Percentiles rank a stretch among this genome's conserved stretches.
These are phyloP conservation scores for Penicillium thymicola DNA, from an alignment of 2,329 filamentous ascomycete genomes.

Conservation along the genomic window DNA sequence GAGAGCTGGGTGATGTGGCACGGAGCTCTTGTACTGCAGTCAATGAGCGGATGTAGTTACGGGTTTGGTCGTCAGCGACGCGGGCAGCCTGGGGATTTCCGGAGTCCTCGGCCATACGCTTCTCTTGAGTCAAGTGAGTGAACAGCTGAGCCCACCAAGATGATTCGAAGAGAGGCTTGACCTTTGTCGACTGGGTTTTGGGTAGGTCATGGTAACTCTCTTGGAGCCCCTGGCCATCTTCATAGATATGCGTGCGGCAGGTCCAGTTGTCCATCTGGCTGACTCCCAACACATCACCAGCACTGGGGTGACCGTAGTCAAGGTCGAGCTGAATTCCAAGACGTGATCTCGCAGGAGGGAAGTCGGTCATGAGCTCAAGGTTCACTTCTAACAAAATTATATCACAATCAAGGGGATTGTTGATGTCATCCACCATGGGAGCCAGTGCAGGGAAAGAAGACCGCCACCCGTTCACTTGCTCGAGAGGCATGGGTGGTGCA, in stretches of 20 bases:
- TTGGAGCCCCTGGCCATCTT: constrained; percentile 32
- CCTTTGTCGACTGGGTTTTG: constrained; percentile 37
- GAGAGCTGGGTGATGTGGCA: constrained; percentile 30
- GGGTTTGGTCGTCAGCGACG: constrained; percentile 34
- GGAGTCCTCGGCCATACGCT: constrained; percentile 37
- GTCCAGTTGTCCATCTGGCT: constrained; percentile 43
- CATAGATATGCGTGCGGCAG: constrained; percentile 44
- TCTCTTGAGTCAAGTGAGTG: constrained; percentile 41
- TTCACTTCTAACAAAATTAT: constrained; percentile 45
- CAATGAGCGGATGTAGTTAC: constrained; percentile 40
- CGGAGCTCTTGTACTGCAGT: constrained; percentile 47
- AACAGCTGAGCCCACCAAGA: constrained; percentile 47
- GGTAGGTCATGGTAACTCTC: constrained; percentile 35
- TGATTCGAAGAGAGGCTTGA: constrained; percentile 45
- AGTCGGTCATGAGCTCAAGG: constrained; percentile 44
- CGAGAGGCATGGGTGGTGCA: constrained; percentile 38
- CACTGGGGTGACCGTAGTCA: constrained; percentile 37
- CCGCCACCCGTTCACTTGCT: constrained; percentile 42
- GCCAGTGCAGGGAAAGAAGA: constrained; percentile 41
- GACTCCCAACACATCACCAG: constrained; percentile 32
- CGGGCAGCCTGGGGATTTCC: constrained; percentile 31
- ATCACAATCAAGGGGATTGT: constrained; percentile 38
- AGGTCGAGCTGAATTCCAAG: constrained; percentile 44
- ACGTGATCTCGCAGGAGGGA: constrained; percentile 40
- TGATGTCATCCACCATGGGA: constrained; percentile 33